Base-by-base conservation (phyloP, 768 basidiomycete species). In the Hericium coralloides region DNA sequence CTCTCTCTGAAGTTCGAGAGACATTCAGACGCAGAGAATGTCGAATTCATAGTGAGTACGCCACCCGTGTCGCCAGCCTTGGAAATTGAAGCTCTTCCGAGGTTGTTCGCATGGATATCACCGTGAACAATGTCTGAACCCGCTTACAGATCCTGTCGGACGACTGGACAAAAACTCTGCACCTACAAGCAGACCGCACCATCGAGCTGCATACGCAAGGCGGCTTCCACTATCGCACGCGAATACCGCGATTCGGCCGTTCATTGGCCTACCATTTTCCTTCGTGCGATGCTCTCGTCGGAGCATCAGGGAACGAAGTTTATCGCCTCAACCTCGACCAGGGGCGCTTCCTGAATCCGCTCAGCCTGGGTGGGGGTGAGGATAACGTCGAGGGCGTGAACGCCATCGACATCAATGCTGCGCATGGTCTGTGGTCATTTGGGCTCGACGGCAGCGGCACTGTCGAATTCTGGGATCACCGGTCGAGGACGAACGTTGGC, bases 111-210 rank as follows among this genome's bases (percentile, higher is more conserved):
- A 26, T 41, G 53, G 6, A 22, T 26, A 9, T 25, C 49, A 23
- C 23, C 1, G 12, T 12, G 20, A 36, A n/a, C 37, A 20, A 31
- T 51, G 38, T 23, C 52, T 41, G 37, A 31, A 43, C 57, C 60
- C 54, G 59, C 39, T 39, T 59, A 7, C 70, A 97, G 94, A 86
- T 92, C 64, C 78, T 98, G 8, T 98, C 95, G 1, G 90, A 95
- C 66, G 95, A 98, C 76, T 98, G 95, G 95, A 98, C 95, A 7
- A 98, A 98, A 69, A 87, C 91, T n/a, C 79, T 98, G 60, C 94
- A 97, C 69, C 80, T 99, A 2, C 97, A 98, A 78, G 87, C 87
- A 52, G 94, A 98, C 74, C 85, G 97, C n/a, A 90, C 91, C 4
- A 70, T 99, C 55, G 92, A 94, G 65, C 76, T 99, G 5, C 97